Conservation (phyloP, 2,329 filamentous ascomycete genomes). For the Decorospora gaudefroyi region DNA sequence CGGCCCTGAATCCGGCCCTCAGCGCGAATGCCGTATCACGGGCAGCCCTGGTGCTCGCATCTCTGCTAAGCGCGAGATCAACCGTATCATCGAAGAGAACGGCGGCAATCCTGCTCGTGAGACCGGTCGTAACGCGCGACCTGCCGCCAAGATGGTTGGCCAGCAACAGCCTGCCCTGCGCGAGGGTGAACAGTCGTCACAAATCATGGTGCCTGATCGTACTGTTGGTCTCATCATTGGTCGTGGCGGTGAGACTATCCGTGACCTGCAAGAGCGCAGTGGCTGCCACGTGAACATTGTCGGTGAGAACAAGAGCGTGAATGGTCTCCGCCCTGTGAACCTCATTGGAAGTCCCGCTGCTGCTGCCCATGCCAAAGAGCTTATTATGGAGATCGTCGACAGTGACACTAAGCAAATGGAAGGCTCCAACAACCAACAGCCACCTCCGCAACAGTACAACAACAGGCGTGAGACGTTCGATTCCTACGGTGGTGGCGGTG, state of each 20-base stretch:
- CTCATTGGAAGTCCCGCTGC: conserved; percentile 79
- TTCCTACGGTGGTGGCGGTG: conserved; percentile 50
- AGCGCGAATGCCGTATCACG: conserved; percentile 83
- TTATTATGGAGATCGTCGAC: conserved; percentile 93
- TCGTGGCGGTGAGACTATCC: conserved; percentile 90
- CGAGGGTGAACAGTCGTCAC: conserved; percentile 82
- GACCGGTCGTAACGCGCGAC: conserved; percentile 43
- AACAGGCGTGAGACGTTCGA: conserved; percentile 47
- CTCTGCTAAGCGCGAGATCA: conserved; percentile 81
- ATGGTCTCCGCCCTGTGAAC: conserved; percentile 86
- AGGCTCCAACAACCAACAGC: conserved; percentile 29
- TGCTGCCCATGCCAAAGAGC: conserved; percentile 76
- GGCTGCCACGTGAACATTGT: conserved; percentile 97
- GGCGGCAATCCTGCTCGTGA: conserved; percentile 58
- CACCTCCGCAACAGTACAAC: conserved; percentile 22
- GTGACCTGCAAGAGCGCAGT: conserved; percentile 86
- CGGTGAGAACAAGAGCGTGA: conserved; percentile 88
- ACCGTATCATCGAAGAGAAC: conserved; percentile 85
- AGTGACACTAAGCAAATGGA: conserved; percentile 69
- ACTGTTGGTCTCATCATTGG: conserved; percentile 93
- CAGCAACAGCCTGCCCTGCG: conserved; percentile 59
- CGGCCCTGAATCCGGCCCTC: conserved; percentile 71
- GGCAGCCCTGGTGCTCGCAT: conserved; percentile 72
- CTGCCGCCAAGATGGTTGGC: conserved; percentile 49
- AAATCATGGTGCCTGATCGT: conserved; percentile 93